A percentile compares a stretch with the other conserved stretches of the same genome.
These are phyloP conservation scores for Penicillium pancosmium DNA, from an alignment of 495 filamentous ascomycete species.

Conservation along the genomic window DNA sequence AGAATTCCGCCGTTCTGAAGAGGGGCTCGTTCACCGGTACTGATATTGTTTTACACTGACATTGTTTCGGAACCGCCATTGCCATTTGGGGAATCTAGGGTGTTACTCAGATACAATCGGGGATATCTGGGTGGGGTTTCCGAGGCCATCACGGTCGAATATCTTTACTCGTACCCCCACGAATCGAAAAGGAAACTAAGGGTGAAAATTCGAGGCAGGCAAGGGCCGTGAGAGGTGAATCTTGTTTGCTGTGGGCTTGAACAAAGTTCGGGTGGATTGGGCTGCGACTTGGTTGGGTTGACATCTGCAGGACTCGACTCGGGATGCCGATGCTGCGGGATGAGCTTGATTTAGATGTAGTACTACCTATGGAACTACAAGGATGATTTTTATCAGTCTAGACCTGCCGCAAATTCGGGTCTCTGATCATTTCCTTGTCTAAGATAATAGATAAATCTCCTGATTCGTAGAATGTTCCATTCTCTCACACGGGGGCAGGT, in stretches of 20 bases:
- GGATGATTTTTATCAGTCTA: too few species aligned
- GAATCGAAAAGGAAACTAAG: background rate
- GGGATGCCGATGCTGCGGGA: slow-evolving; percentile 17
- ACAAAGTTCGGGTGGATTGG: background rate
- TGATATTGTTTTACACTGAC: slow-evolving; percentile 1
- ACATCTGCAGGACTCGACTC: slow-evolving; percentile 2
- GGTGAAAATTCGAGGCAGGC: slow-evolving; percentile 1
- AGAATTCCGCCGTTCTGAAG: slow-evolving; percentile 1
- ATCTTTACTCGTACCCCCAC: background rate
- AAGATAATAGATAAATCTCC: background rate
- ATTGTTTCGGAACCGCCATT: slow-evolving; percentile 2
- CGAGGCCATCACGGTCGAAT: background rate
- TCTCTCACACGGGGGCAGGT: background rate
- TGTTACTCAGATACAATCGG: background rate
- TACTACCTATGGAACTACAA: too few species aligned
- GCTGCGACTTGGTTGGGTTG: background rate
- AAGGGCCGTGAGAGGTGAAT: background rate
- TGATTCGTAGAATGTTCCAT: background rate
- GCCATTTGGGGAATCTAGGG: slow-evolving; percentile 2
- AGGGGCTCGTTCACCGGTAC: background rate
- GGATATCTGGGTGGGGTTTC: background rate
- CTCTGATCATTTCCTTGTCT: background rate
- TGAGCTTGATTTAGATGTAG: background rate
- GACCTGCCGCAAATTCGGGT: too few species aligned
- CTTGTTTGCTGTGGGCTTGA: slow-evolving; percentile 1